Evolutionary conservation across 2,329 filamentous ascomycete genomes (phyloP), one percentile per base, ranked within the genome.

Genomic region (Fusarium udum): DNA sequence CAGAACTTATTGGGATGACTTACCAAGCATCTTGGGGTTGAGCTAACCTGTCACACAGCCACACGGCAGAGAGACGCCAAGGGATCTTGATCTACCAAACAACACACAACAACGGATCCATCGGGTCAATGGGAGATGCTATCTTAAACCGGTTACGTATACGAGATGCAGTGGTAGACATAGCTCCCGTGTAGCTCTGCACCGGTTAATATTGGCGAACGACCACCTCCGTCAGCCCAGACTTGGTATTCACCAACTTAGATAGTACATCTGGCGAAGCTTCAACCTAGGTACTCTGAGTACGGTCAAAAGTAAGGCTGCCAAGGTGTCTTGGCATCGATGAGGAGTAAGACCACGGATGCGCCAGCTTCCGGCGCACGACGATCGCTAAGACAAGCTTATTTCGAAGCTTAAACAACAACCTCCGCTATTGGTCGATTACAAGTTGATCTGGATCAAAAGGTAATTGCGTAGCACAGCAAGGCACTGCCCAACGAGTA

Each of bases 321-420:
- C 51, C 68, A 61, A 64, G 60, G 26, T 15, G 16, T 53, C 55
- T 72, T 66, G 48, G 65, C 45, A 45, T 64, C 34, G 15, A 51
- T 22, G 28, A 61, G 57, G 36, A 60, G 49, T 43, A n/a, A 32
- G 31, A 48, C 51, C 40, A 51, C 74, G 62, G 64, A 76, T 66
- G 64, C 24, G 58, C 59, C 60, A 76, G 60, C 48, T 67, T 53
- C 66, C 66, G 61, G 32, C 40, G 40, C 24, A 46, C 46, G 37
- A 22, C 52, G 65, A 69, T 61, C 63, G 70, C 39, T 37, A 49
- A 75, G 67, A 76, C 74, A 76, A 76, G 74, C 74, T 76, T 76
- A 77, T 77, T 74, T 74, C 62, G 61, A 76, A 76, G 74, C 72
- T 77, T 75, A 77, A 66, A 49, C 61, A 43, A 22, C 31, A 51